These are phyloP conservation scores for Monosporascus sp. DNA, from an alignment of 2,329 filamentous ascomycete species.

Conservation along the genomic window DNA sequence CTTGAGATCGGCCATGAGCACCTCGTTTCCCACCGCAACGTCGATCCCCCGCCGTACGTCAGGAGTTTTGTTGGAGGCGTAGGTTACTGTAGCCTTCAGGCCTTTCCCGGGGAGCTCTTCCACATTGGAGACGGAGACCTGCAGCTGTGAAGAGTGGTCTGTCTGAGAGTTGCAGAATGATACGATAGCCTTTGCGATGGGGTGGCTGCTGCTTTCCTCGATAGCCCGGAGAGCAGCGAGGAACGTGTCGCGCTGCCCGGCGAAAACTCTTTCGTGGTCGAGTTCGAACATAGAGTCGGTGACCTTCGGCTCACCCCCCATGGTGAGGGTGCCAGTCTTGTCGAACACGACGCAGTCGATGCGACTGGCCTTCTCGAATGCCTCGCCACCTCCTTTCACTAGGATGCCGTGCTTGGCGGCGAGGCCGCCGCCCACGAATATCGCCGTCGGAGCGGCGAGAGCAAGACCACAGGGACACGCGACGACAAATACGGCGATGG, in stretches of 20 bases:
- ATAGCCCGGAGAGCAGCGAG: constrained; percentile 54
- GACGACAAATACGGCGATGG: constrained; percentile 82
- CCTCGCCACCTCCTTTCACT: constrained; percentile 78
- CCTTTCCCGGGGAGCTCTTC: constrained; percentile 70
- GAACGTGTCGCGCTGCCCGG: constrained; percentile 25
- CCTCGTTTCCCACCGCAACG: constrained; percentile 68
- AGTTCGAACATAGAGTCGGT: constrained; percentile 46
- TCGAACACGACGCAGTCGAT: constrained; percentile 80
- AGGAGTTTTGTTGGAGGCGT: background rate
- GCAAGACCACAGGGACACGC: constrained; percentile 81
- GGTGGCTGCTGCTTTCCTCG: constrained; percentile 70
- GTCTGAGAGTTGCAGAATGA: constrained; percentile 48
- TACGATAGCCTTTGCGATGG: constrained; percentile 66
- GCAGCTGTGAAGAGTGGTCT: constrained; percentile 25
- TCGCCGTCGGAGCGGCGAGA: constrained; percentile 78
- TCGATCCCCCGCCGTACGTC: constrained; percentile 31
- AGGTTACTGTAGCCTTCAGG: constrained; percentile 51
- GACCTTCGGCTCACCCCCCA: constrained; percentile 66
- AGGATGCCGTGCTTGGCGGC: constrained; percentile 77
- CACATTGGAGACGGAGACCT: constrained; percentile 27
- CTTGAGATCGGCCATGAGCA: constrained; percentile 52
- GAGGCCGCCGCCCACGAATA: constrained; percentile 76
- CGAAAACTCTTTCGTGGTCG: constrained; percentile 8
- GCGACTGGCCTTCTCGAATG: constrained; percentile 77
- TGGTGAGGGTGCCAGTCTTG: constrained; percentile 80